phyloP scores from a whole-genome alignment of 768 basidiomycete species.

The Tulasnella sp. region DNA sequence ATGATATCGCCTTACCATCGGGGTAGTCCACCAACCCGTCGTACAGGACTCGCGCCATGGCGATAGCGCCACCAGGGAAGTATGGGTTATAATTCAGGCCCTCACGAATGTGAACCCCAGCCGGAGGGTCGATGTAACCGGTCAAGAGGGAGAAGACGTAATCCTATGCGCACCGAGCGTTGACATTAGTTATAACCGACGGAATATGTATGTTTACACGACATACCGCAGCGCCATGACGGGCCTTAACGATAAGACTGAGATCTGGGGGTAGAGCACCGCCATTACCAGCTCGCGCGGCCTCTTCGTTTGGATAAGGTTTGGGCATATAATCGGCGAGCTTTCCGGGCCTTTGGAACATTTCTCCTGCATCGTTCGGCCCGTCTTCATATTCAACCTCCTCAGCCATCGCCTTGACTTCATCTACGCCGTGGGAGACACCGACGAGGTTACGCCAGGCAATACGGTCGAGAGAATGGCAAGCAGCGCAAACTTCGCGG shows the following conservation, averaged over 20 bases:
- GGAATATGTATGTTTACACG: not conserved
- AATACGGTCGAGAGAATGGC: conserved; percentile 97
- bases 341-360: conserved; percentile 98
- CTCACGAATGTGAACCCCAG: conserved; percentile 87
- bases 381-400: conserved; percentile 96
- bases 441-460: conserved; percentile 99
- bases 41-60: conserved; percentile 94
- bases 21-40: conserved; percentile 95
- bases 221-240: conserved; percentile 90
- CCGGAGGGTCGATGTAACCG: conserved; percentile 92
- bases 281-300: conserved; percentile 84
- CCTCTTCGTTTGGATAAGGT: conserved; percentile 97
- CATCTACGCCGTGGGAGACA: conserved; percentile 90
- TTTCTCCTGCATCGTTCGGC: conserved; percentile 87
- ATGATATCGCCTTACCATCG: conserved; percentile 48
- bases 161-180: conserved; percentile 45
- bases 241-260: conserved; percentile 93
- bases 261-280: conserved; percentile 97
- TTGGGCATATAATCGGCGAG: conserved; percentile 92
- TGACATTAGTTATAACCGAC: not conserved
- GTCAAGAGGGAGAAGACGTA: conserved; percentile 96
- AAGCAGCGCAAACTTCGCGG: conserved; percentile 97
- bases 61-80: conserved; percentile 97
- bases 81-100: conserved; percentile 99
- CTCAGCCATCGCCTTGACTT: conserved; percentile 84